Conservation (phyloP, 2,329 filamentous ascomycete genomes). For the Grosmannia serpens region DNA sequence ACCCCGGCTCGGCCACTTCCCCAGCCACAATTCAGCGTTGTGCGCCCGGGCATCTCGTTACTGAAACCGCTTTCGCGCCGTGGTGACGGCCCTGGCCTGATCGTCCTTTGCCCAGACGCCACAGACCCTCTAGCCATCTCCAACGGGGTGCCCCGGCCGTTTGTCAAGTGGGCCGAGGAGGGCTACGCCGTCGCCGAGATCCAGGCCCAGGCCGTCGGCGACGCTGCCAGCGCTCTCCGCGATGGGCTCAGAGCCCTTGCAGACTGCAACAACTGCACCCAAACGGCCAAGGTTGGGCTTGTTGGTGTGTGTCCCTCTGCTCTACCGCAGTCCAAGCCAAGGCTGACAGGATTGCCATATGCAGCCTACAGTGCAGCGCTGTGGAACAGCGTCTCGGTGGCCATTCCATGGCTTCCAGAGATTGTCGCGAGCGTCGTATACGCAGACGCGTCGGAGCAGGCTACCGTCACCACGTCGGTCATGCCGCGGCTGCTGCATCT, state of each 20-base stretch:
- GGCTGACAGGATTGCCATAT: neutral
- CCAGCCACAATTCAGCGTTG: neutral
- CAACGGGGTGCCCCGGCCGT: constrained; percentile 19
- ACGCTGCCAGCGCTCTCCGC: constrained; percentile 22
- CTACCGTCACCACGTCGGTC: neutral
- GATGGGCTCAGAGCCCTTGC: constrained; percentile 11
- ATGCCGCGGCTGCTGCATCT: constrained; percentile 2
- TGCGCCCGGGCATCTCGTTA: constrained; percentile 1
- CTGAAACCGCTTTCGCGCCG: constrained; percentile 3
- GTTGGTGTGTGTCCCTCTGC: constrained; percentile 17
- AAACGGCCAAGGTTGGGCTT: constrained; percentile 25
- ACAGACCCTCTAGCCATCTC: constrained; percentile 2
- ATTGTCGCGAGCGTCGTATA: constrained; percentile 13
- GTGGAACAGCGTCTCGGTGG: constrained; percentile 12
- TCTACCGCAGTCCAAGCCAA: neutral
- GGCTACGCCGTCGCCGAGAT: constrained; percentile 52
- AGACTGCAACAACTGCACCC: constrained; percentile 19
- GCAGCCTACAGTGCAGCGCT: constrained; percentile 12
- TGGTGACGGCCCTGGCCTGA: constrained; percentile 3
- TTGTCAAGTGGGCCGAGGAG: constrained; percentile 62
- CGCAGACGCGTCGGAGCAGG: constrained; percentile 2
- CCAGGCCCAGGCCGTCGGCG: constrained; percentile 14
- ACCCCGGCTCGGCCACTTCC: neutral
- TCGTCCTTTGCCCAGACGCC: constrained; percentile 1
- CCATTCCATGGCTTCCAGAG: neutral